phyloP scores from a whole-genome alignment of 768 basidiomycete genomes.

The Naganishia vishniacii region DNA sequence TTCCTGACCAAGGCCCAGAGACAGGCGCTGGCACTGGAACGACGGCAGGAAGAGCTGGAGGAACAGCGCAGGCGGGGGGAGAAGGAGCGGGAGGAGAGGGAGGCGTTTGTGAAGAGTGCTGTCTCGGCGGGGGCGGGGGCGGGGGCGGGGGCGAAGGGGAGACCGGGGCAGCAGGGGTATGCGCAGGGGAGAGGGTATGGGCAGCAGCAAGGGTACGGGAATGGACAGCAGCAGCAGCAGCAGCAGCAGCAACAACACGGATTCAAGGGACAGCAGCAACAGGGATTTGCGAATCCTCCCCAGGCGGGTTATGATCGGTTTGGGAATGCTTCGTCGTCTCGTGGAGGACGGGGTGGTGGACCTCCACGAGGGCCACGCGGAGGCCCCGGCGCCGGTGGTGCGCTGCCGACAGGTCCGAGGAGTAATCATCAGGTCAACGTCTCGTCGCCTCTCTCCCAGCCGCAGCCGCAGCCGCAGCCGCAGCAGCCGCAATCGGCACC shows the following conservation, averaged over 20 bases:
- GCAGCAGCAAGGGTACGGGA: constrained; percentile 41
- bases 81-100: constrained; percentile 58
- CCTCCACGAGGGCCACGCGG: neutral
- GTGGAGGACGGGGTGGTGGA: neutral
- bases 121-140: too few species aligned
- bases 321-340: neutral
- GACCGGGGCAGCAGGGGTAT: too few species aligned
- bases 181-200: constrained; percentile 50
- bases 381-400: too few species aligned
- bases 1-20: constrained; percentile 91
- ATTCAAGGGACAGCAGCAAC: neutral
- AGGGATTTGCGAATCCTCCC: too few species aligned
- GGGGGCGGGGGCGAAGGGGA: too few species aligned
- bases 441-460: neutral
- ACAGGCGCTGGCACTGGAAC: constrained; percentile 77
- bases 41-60: constrained; percentile 74
- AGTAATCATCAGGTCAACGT: neutral
- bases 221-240: constrained; percentile 49
- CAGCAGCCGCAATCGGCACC: neutral
- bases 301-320: constrained; percentile 29
- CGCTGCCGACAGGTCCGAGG: neutral
- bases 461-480: neutral
- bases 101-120: constrained; percentile 70
- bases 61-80: constrained; percentile 67
- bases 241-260: neutral